Percentiles rank a stretch among this genome's conserved stretches.
phyloP scores from a whole-genome alignment of 495 filamentous ascomycete species.

The Xylaria nigripes region DNA sequence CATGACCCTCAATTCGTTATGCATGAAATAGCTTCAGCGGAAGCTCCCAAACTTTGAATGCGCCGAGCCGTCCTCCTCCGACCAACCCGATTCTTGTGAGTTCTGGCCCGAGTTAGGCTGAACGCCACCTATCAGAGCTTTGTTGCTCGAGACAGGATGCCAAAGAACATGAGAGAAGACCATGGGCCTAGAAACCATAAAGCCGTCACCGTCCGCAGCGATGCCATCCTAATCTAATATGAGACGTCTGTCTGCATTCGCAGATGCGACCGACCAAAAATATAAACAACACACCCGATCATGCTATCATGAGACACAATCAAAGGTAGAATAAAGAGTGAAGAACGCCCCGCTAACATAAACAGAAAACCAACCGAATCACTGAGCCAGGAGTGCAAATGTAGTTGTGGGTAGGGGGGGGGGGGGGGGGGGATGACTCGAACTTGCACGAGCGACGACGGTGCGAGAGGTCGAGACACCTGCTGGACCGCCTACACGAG shows the following conservation, averaged over 20 bases:
- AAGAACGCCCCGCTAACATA: slow-evolving; percentile 3
- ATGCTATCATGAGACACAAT: neutral
- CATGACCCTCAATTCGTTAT: neutral
- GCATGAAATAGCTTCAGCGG: neutral
- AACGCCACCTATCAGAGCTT: slow-evolving; percentile 13
- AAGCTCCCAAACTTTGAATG: slow-evolving; percentile 11
- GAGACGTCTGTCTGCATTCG: neutral
- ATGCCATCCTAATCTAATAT: neutral
- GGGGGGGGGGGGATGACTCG: neutral
- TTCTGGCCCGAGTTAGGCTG: slow-evolving; percentile 18
- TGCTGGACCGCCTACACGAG: slow-evolving; percentile 24
- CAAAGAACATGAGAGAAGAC: slow-evolving; percentile 15
- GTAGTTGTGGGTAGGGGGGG: neutral
- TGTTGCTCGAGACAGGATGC: slow-evolving; percentile 14
- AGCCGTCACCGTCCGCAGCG: neutral
- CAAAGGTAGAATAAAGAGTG: neutral
- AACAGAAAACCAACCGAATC: neutral
- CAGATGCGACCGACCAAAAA: neutral
- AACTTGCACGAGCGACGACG: neutral
- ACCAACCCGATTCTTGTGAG: slow-evolving; percentile 3
- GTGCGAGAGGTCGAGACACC: neutral
- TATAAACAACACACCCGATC: neutral
- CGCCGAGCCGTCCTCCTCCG: slow-evolving; percentile 22
- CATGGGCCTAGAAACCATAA: neutral
- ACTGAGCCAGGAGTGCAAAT: neutral